Base-by-base conservation (phyloP, 2,329 filamentous ascomycete species). In the Hypoxylon sp. region DNA sequence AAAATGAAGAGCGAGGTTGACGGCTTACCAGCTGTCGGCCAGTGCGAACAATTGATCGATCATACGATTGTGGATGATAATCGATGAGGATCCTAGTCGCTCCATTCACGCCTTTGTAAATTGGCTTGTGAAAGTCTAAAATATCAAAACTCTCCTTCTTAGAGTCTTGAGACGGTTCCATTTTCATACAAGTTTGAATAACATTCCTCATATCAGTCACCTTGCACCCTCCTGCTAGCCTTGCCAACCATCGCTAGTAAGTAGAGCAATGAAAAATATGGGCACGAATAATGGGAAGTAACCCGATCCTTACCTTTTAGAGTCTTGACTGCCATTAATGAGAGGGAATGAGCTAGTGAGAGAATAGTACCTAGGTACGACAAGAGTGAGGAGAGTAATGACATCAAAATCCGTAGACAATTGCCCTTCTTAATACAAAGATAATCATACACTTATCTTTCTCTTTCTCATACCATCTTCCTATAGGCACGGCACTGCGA, bases 1-100 rank as follows among this genome's bases (percentile, higher is more conserved):
- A 46, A 63, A 51, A 14, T 11, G 22, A 11, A 19, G 19, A 35
- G 24, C 29, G 5, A 46, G 10, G 19, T 13, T 29, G 11, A 3
- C 37, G 2, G 8, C 3, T 52, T 63, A 55, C 63, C 63, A 67
- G 59, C 53, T 70, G 67, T n/a, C 56, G n/a, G 29, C 60, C 53
- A 64, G 59, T 67, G 67, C 26, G 24, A 67, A 29, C 53, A n/a
- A 14, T 39, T 3, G 5, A 13, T n/a, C 14, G 6, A 66, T 68
- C 66, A 35, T 68, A 68, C 57, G 66, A 68, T 68, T 44, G 48
- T 66, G 19, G 19, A 47, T 17, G 26, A 31, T 31, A 31, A 31
- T 31, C 29, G 29, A 31, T 9, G 29, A 31, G 26, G 19, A 19
- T 19, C 24, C 22, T 22, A 5, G 54, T 14, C n/a, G 50, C 11